These are phyloP conservation scores for Pyrenochaeta sp. DNA, from an alignment of 2,329 filamentous ascomycete genomes.

Conservation along the genomic window DNA sequence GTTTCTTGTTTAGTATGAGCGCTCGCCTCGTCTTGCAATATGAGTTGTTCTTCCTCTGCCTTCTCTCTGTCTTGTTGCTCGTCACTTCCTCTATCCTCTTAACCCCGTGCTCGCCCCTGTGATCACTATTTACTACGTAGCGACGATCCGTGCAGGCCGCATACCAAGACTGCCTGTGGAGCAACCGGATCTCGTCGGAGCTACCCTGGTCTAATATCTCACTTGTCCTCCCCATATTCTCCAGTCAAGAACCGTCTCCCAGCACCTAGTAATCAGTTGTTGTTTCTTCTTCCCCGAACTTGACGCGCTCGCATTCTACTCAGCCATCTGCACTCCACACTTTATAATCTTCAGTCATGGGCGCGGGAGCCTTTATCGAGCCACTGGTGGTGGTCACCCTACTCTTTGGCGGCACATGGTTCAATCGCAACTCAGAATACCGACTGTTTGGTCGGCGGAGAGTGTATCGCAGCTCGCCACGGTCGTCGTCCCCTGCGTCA, in stretches of 20 bases:
- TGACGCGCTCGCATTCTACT: neutral
- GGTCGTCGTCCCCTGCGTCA: conserved; percentile 50
- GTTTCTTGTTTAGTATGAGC: neutral
- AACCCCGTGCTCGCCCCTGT: neutral
- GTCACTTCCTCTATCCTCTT: neutral
- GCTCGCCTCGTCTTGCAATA: neutral
- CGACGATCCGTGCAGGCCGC: too few relatives aligned
- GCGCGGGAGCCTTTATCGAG: conserved; percentile 65
- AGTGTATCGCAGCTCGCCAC: conserved; percentile 29
- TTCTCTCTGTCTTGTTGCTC: neutral
- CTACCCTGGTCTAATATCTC: too few relatives aligned
- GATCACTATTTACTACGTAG: too few relatives aligned
- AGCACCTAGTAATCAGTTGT: neutral
- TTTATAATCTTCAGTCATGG: conserved; percentile 51
- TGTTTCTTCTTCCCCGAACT: neutral
- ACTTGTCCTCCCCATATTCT: too few relatives aligned
- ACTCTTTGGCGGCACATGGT: conserved; percentile 67
- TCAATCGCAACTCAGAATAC: conserved; percentile 62
- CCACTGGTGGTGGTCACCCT: conserved; percentile 68
- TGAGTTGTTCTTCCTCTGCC: neutral
- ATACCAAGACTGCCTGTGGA: too few relatives aligned
- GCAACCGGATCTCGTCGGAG: too few relatives aligned
- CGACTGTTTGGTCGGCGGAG: conserved; percentile 41
- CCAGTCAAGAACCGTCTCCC: too few relatives aligned
- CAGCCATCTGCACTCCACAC: neutral